A percentile compares a stretch with the other conserved stretches of the same genome.
phyloP scores from a whole-genome alignment of 2,329 filamentous ascomycete genomes.

The Mycosphaerelloides madeirae region DNA sequence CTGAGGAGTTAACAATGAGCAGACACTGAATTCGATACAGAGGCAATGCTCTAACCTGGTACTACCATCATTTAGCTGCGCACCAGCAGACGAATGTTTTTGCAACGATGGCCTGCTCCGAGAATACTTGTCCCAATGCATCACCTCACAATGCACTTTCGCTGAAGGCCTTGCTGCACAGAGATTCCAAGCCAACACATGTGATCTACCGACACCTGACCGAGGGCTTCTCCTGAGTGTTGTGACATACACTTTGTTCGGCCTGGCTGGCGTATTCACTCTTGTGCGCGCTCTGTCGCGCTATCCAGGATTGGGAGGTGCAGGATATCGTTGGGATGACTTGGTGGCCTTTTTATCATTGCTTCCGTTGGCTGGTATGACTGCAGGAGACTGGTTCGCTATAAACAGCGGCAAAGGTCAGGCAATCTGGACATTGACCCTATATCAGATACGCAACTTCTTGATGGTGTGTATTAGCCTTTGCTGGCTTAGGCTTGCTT shows the following conservation, averaged over 20 bases:
- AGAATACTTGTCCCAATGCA: too few relatives aligned
- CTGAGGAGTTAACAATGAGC: too few relatives aligned
- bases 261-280: not conserved
- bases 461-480: constrained; percentile 5
- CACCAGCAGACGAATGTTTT: too few relatives aligned
- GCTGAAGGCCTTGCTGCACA: not conserved
- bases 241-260: constrained; percentile 1
- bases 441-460: constrained; percentile 3
- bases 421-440: constrained; percentile 9
- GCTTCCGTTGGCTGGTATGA: constrained; percentile 7
- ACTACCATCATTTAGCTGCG: too few relatives aligned
- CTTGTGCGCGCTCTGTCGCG: not conserved
- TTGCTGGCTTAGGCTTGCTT: too few relatives aligned
- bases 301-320: not conserved
- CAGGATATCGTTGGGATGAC: constrained; percentile 5
- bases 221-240: not conserved
- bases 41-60: too few relatives aligned
- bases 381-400: constrained; percentile 7
- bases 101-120: too few relatives aligned
- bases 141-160: constrained; percentile 1
- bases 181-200: constrained; percentile 1
- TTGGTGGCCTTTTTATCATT: constrained; percentile 1
- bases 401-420: constrained; percentile 10
- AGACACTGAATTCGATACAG: too few relatives aligned
- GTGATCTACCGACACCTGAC: not conserved